These are phyloP conservation scores for Cryptococcus sp. DNA, from an alignment of 1,284 basidiomycete genomes.

Conservation along the genomic window DNA sequence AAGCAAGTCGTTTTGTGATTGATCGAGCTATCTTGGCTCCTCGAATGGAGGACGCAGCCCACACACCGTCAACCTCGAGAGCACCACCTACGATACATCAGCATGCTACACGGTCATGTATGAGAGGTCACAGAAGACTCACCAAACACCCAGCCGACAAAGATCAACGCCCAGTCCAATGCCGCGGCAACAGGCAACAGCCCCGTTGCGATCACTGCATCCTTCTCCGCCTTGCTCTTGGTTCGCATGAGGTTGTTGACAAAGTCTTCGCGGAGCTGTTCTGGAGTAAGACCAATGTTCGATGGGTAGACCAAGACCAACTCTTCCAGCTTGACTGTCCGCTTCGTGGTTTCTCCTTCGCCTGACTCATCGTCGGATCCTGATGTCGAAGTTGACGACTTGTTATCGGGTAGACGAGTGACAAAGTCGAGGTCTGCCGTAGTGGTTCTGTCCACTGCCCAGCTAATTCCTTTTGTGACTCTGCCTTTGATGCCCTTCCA, in stretches of 20 bases:
- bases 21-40: conserved; percentile 25
- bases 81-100: conserved; percentile 11
- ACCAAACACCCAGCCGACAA: conserved; percentile 28
- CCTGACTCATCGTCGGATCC: background rate
- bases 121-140: background rate
- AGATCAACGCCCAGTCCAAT: conserved; percentile 22
- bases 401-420: conserved; percentile 16
- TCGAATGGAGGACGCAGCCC: conserved; percentile 18
- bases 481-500: conserved; percentile 13
- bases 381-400: background rate
- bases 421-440: conserved; percentile 26
- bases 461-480: conserved; percentile 19
- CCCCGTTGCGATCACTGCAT: conserved; percentile 24
- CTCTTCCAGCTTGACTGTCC: conserved; percentile 22
- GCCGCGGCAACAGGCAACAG: conserved; percentile 16
- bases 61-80: conserved; percentile 24
- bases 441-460: conserved; percentile 18
- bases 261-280: conserved; percentile 20
- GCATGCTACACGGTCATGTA: background rate
- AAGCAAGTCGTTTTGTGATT: conserved; percentile 20
- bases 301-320: conserved; percentile 27
- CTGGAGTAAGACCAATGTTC: conserved; percentile 9
- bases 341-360: conserved; percentile 3
- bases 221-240: conserved; percentile 25
- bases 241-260: conserved; percentile 23